phyloP scores from a whole-genome alignment of 495 filamentous ascomycete species.

The Trichoderma virens region DNA sequence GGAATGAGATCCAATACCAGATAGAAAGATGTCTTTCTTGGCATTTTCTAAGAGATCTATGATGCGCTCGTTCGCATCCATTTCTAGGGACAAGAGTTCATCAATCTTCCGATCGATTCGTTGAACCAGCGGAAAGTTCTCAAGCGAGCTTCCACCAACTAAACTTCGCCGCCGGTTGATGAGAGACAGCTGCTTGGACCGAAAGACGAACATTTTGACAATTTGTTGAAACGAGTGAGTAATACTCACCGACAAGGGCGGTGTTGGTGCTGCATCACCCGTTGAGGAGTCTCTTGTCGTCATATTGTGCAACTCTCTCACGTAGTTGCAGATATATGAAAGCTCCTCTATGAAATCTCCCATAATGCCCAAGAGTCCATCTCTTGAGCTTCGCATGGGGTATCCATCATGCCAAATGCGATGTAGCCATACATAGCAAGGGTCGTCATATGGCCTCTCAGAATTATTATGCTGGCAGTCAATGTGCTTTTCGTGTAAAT shows the following conservation, averaged over 20 bases:
- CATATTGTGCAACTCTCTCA: slow-evolving; percentile 3
- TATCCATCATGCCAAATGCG: background rate
- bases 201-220: slow-evolving; percentile 5
- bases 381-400: background rate
- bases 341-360: background rate
- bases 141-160: background rate
- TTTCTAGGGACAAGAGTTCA: background rate
- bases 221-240: background rate
- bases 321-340: background rate
- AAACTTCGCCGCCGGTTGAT: background rate
- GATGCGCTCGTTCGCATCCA: background rate
- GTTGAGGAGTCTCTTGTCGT: background rate
- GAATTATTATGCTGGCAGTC: background rate
- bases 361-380: background rate
- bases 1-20: background rate
- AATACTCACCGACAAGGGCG: background rate
- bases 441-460: slow-evolving; percentile 4
- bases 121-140: background rate
- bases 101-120: background rate
- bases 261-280: background rate
- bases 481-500: slow-evolving; percentile 5
- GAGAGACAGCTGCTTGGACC: background rate
- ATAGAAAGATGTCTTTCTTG: slow-evolving; percentile 12
- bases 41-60: slow-evolving; percentile 7
- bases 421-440: slow-evolving; percentile 12